These are phyloP conservation scores for Penicillium capsulatum DNA, from an alignment of 2,329 filamentous ascomycete species.

Conservation along the genomic window DNA sequence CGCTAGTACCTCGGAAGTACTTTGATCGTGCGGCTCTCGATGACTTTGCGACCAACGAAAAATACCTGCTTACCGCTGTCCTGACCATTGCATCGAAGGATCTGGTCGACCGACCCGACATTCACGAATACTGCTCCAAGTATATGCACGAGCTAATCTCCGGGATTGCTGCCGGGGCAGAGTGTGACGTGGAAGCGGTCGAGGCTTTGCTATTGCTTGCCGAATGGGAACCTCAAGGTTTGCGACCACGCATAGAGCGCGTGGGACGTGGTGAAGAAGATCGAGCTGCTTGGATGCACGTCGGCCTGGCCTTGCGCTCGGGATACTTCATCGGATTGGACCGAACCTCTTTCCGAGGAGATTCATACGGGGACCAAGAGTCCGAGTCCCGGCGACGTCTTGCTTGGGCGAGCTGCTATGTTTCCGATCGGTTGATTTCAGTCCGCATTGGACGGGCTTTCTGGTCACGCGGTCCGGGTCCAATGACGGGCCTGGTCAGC, in stretches of 20 bases:
- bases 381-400: slow-evolving; percentile 61
- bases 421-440: slow-evolving; percentile 64
- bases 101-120: slow-evolving; percentile 58
- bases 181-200: slow-evolving; percentile 65
- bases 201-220: slow-evolving; percentile 66
- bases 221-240: slow-evolving; percentile 67
- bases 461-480: slow-evolving; percentile 68
- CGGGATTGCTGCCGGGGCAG: slow-evolving; percentile 61
- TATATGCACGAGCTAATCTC: slow-evolving; percentile 68
- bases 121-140: slow-evolving; percentile 63
- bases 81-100: slow-evolving; percentile 69
- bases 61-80: slow-evolving; percentile 65
- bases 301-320: slow-evolving; percentile 64
- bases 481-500: slow-evolving; percentile 59
- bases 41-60: slow-evolving; percentile 57
- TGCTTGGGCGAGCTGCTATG: slow-evolving; percentile 66
- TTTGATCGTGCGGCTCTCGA: slow-evolving; percentile 54
- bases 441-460: slow-evolving; percentile 69
- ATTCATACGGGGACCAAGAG: slow-evolving; percentile 56
- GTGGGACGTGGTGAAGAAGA: slow-evolving; percentile 71
- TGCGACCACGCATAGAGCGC: slow-evolving; percentile 55
- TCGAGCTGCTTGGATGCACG: slow-evolving; percentile 72
- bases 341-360: slow-evolving; percentile 61
- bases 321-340: slow-evolving; percentile 68
- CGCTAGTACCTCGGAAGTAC: slow-evolving; percentile 59